These are phyloP conservation scores for Microdochium bolleyi DNA, from an alignment of 2,329 filamentous ascomycete species.

Conservation along the genomic window DNA sequence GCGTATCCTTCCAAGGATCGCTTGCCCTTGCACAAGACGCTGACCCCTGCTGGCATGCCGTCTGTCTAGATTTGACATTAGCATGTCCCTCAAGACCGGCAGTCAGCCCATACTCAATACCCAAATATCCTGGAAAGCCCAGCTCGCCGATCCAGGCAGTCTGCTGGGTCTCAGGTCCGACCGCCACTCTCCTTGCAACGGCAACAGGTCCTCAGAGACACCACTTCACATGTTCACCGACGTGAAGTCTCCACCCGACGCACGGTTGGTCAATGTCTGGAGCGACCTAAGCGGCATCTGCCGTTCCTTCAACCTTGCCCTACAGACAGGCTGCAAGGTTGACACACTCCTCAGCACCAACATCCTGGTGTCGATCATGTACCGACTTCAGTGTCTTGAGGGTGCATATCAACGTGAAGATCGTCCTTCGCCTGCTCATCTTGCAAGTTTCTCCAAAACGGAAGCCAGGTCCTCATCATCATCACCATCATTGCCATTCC, in stretches of 20 bases:
- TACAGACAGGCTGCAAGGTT: not conserved
- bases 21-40: not conserved
- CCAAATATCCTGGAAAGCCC: not conserved
- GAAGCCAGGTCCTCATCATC: no score
- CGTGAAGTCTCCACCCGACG: not conserved
- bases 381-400: not conserved
- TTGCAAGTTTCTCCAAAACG: not conserved
- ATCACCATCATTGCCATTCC: no score
- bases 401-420: not conserved
- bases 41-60: not conserved
- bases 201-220: not conserved
- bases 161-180: not conserved
- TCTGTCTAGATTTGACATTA: not conserved
- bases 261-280: not conserved
- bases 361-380: not conserved
- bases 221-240: not conserved
- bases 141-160: not conserved
- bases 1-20: not conserved
- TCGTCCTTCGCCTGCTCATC: not conserved
- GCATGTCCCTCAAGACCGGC: not conserved
- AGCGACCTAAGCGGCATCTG: not conserved
- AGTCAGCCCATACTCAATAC: not conserved
- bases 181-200: not conserved
- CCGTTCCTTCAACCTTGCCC: not conserved
- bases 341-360: not conserved